Evolutionary conservation across 2,329 filamentous ascomycete species (phyloP).

Genomic region (Nemania diffusa): DNA sequence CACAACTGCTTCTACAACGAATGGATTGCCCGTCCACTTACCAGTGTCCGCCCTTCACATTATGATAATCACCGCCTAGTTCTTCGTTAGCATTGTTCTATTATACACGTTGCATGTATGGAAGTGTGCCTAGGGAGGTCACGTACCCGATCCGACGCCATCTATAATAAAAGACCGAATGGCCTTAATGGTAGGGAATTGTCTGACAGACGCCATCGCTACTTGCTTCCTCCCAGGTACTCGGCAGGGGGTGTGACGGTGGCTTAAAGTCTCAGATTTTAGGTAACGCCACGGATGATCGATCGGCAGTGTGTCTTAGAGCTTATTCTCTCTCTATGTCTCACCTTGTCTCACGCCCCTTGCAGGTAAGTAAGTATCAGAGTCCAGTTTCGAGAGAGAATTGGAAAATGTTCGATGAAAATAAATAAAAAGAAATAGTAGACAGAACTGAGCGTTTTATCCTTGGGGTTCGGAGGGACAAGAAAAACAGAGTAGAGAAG

Average conservation of each 20-base stretch:
- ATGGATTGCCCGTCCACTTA: constrained; percentile 49
- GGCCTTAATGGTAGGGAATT: constrained; percentile 80
- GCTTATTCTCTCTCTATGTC: no score
- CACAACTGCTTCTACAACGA: no score
- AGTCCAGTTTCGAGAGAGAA: background rate
- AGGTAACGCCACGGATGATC: background rate
- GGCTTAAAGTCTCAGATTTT: background rate
- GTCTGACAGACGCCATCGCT: constrained; percentile 60
- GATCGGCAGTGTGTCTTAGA: background rate
- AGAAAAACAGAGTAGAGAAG: background rate
- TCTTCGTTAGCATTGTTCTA: constrained; percentile 36
- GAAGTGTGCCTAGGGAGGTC: background rate
- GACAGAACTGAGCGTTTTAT: background rate
- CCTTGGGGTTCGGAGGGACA: background rate
- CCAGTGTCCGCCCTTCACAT: constrained; percentile 81
- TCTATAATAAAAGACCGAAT: constrained; percentile 78
- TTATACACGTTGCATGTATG: background rate
- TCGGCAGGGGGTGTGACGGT: background rate
- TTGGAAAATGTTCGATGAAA: background rate
- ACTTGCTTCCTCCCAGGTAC: background rate
- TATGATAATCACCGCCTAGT: constrained; percentile 86
- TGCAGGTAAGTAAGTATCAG: background rate
- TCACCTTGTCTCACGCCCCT: background rate
- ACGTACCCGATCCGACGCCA: constrained; percentile 66
- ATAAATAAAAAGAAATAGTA: background rate